Evolutionary conservation across 2,329 filamentous ascomycete species (phyloP), one percentile per base, ranked within the genome.

Genomic region (Pseudopyricularia javanii): DNA sequence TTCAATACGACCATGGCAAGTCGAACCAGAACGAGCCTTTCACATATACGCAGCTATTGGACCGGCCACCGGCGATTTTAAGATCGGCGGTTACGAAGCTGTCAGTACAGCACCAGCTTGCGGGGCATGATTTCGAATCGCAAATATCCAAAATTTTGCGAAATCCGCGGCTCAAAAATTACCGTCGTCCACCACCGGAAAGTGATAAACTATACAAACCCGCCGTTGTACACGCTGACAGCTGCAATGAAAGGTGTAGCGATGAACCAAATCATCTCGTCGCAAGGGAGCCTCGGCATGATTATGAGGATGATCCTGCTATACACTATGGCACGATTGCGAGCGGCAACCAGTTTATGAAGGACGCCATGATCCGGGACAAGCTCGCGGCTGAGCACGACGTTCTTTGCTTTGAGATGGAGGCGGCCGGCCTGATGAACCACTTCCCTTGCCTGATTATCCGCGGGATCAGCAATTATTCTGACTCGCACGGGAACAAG

Each of bases 301-400:
- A 32, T 52, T 35, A 57, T 3, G 54, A 60, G 1, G 56, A 62
- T 49, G 59, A 59, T 40, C 60, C 62, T 7, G 35, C 49, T 11
- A 55, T 69, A 2, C 65, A 69, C 52, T 66, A 66, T 30, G 68
- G 68, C 0, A 30, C 63, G 0, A 67, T 70, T 51, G 67, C 64
- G 1, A 68, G 63, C 0, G 63, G 47, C 0, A 65, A 67, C 47
- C 54, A 54, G n/a, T 2, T 67, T 11, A 63, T 69, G 54, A 63
- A 63, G 28, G 50, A 66, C 49, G 63, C 59, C 0, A 1, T 7
- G 2, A 7, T 55, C 4, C 56, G 67, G 2, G 64, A 68, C 53
- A 51, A 43, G 28, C 51, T 66, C 3, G 43, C 58, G 1, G 20
- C 17, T 6, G 54, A 62, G 20, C 52, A 58, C 8, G 54, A 56